Evolutionary conservation across 2,329 filamentous ascomycete genomes (phyloP), one percentile per base, ranked within the genome.

Genomic region (Alternaria arbusti): DNA sequence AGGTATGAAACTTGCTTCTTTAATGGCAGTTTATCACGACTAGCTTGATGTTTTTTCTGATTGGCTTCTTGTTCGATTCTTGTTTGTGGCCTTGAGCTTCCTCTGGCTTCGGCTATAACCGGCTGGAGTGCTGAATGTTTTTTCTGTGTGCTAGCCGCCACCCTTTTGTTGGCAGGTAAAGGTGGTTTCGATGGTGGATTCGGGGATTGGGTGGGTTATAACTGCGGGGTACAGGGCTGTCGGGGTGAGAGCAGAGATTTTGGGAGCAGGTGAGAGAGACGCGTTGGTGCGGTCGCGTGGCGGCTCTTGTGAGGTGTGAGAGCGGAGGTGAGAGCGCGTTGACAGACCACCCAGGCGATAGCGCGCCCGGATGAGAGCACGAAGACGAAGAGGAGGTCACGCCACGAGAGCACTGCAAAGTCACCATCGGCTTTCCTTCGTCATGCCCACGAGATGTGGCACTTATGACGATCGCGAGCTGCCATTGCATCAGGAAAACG

Each of bases 131-230:
- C 32, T 36, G 32, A 10, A 36, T 36, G 32, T 36, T 36, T 36
- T 36, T 36, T 36, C 32, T 36, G 32, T 36, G 32, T 36, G 32
- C 32, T 36, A n/a, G 32, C 32, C 32, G 32, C 32, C 32, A 36
- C 32, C 32, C 32, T 36, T 36, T 36, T 36, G 32, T 36, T 36
- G 32, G 32, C 32, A 46, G 44, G 44, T 22, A 46, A 46, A 23
- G 11, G 44, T 46, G 22, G 22, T 22, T 46, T 20, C 17, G 22
- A 36, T 36, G 32, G 32, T n/a, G 32, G 32, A 36, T 36, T n/a
- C 7, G 32, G 44, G 22, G 6, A 9, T 36, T n/a, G 15, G 32
- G 15, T 36, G 15, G 15, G 15, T 36, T 5, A 36, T 36, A 36
- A 36, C 15, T n/a, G 32, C 32, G 32, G 32, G 32, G 15, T 36